phyloP scores from a whole-genome alignment of 2,329 filamentous ascomycete species.

The Helotiales sp. region DNA sequence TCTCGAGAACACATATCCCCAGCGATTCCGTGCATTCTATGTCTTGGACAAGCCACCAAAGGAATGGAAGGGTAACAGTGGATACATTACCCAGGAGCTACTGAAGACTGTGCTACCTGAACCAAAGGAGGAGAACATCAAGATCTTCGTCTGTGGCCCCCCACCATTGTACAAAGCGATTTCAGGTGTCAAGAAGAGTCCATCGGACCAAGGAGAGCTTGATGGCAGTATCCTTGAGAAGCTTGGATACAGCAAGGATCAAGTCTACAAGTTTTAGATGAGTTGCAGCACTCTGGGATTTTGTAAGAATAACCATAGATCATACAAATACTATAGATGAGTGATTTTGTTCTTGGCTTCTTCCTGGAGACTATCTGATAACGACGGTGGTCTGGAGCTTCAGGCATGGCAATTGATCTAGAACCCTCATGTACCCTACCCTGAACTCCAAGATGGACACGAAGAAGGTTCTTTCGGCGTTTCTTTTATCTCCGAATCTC shows the following conservation, averaged over 20 bases:
- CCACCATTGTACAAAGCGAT: conserved; percentile 92
- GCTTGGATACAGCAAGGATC: conserved; percentile 80
- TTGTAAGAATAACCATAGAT: conserved; percentile 18
- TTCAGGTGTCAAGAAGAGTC: conserved; percentile 85
- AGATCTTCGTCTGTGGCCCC: conserved; percentile 94
- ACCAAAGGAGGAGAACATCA: conserved; percentile 88
- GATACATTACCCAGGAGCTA: conserved; percentile 85
- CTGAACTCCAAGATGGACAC: too few relatives aligned
- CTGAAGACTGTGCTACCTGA: conserved; percentile 94
- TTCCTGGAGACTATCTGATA: neutral
- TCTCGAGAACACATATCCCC: conserved; percentile 92
- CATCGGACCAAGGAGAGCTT: conserved; percentile 92
- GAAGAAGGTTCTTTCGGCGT: neutral
- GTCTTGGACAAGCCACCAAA: conserved; percentile 82
- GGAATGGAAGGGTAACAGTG: conserved; percentile 74
- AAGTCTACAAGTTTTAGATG: conserved; percentile 90
- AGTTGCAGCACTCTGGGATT: neutral
- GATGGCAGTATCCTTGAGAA: conserved; percentile 73
- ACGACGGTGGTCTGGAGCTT: neutral
- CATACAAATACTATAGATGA: conserved; percentile 5
- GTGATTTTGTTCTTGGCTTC: neutral
- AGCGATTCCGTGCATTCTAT: conserved; percentile 95
- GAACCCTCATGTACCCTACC: too few relatives aligned
- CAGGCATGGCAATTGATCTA: too few relatives aligned
- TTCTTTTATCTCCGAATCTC: neutral